phyloP scores from a whole-genome alignment of 1,284 basidiomycete species.

The Leccinum insolens region DNA sequence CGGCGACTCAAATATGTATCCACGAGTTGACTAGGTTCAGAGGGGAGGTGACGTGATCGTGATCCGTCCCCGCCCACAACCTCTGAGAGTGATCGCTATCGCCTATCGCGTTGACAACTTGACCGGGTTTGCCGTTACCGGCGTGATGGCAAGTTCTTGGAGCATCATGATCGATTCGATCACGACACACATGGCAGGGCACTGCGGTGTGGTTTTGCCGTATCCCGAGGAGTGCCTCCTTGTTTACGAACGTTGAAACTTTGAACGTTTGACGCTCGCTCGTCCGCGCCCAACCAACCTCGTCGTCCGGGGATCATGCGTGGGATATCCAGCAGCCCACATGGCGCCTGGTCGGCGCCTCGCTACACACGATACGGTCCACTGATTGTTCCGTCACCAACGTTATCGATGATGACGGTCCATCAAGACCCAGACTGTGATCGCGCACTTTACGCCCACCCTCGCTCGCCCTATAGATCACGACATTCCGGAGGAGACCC shows the following conservation, averaged over 20 bases:
- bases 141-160: neutral
- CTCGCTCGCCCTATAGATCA: neutral
- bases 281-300: too few species aligned
- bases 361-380: neutral
- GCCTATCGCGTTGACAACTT: neutral
- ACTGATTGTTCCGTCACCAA: neutral
- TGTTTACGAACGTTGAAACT: neutral
- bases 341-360: neutral
- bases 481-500: neutral
- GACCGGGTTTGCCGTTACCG: neutral
- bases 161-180: neutral
- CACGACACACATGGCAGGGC: neutral
- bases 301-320: neutral
- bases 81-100: neutral
- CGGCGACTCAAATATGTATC: neutral
- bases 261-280: neutral
- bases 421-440: neutral
- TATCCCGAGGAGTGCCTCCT: neutral
- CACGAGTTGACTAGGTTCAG: neutral
- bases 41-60: neutral
- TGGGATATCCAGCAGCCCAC: neutral
- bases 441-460: neutral
- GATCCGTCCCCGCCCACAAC: neutral
- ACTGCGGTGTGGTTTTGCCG: neutral
- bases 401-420: neutral